A percentile compares a stretch with the other conserved stretches of the same genome.
Evolutionary conservation across 2,329 filamentous ascomycete genomes (phyloP).

Genomic region (Colletotrichum filicis): DNA sequence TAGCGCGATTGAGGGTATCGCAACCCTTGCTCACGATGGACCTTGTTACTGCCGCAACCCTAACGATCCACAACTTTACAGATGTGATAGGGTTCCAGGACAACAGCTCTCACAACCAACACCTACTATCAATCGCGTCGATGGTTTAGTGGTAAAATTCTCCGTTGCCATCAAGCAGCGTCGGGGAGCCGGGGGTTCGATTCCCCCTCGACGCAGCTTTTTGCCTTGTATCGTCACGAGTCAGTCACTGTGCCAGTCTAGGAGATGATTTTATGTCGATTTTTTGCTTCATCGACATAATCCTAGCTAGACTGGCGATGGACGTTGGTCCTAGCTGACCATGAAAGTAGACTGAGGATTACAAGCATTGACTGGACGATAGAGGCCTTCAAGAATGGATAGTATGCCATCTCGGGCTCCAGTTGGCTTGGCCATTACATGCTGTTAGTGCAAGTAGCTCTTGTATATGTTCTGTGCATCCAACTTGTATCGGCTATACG

Average conservation of each 20-base stretch:
- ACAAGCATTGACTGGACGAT: neutral
- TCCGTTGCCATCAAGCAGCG: constrained; percentile 14
- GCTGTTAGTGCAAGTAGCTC: neutral
- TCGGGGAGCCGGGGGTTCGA: constrained; percentile 19
- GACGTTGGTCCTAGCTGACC: neutral
- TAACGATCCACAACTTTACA: neutral
- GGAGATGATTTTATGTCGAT: too few relatives aligned
- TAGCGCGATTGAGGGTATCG: constrained; percentile 2
- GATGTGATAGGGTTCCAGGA: fast-evolving
- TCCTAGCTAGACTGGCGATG: too few relatives aligned
- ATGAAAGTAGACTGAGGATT: neutral
- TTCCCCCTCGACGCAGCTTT: constrained; percentile 4
- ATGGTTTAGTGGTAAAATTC: constrained; percentile 21
- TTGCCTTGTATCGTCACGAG: neutral
- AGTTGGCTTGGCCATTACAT: neutral
- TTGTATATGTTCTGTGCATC: neutral
- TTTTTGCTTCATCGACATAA: neutral
- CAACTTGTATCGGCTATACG: neutral
- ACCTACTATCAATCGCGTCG: neutral
- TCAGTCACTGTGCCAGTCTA: too few relatives aligned
- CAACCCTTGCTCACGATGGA: constrained; percentile 2
- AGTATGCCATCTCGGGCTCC: neutral
- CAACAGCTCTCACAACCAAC: fast-evolving
- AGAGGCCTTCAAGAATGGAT: too few relatives aligned
- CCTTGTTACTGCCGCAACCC: neutral